Percentiles rank a stretch among this genome's conserved stretches.
These are phyloP conservation scores for Kazachstania sp. DNA, from an alignment of 1,139 yeast genomes.

Conservation along the genomic window DNA sequence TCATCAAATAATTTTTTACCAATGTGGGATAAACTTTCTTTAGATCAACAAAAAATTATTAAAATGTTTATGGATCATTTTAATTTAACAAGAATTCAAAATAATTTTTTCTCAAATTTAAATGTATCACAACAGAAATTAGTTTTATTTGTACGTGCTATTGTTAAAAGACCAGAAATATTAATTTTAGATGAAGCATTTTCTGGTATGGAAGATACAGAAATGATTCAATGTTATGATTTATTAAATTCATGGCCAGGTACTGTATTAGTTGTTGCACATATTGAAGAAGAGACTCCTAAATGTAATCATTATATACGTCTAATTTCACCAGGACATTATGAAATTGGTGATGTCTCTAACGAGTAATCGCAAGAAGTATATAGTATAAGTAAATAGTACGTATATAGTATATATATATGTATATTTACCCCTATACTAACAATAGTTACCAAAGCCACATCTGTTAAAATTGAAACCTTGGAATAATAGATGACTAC, in stretches of 20 bases:
- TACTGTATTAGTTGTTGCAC: slow-evolving; percentile 72
- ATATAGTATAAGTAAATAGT: background rate
- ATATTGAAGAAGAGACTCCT: slow-evolving; percentile 55
- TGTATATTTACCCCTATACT: background rate
- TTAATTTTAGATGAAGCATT: slow-evolving; percentile 88
- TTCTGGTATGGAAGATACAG: slow-evolving; percentile 73
- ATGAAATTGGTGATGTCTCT: slow-evolving; percentile 20
- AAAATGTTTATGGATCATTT: slow-evolving; percentile 33
- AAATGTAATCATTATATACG: slow-evolving; percentile 43
- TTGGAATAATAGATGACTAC: background rate
- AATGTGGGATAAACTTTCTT: slow-evolving; percentile 33
- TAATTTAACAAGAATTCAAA: slow-evolving; percentile 30
- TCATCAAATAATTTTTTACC: slow-evolving; percentile 39
- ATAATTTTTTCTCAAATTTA: slow-evolving; percentile 41
- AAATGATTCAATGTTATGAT: slow-evolving; percentile 57
- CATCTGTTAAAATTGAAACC: no score
- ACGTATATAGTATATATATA: background rate
- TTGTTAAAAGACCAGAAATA: slow-evolving; percentile 66
- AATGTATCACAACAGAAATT: slow-evolving; percentile 72
- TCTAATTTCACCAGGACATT: slow-evolving; percentile 33
- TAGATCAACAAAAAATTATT: slow-evolving; percentile 33
- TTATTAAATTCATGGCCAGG: slow-evolving; percentile 56
- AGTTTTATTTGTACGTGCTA: slow-evolving; percentile 63
- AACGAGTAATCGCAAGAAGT: no score
- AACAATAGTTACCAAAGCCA: no score